Evolutionary conservation across 495 filamentous ascomycete species (phyloP).

Genomic region (Tuber aestivum): DNA sequence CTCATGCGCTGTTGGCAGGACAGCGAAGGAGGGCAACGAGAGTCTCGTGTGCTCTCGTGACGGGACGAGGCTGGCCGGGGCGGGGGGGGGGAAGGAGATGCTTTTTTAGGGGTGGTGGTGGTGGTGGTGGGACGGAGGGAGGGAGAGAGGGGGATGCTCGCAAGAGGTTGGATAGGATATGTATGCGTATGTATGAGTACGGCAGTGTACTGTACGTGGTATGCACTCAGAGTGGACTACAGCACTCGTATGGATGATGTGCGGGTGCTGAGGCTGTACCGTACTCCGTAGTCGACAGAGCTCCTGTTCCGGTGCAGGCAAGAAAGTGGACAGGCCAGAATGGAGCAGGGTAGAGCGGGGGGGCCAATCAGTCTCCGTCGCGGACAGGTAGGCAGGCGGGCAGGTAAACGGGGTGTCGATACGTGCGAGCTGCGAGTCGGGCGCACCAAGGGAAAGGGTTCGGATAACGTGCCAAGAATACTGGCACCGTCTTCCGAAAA

Average conservation of each 20-base stretch:
- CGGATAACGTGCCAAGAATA: neutral
- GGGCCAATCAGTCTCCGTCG: neutral
- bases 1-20: slow-evolving; percentile 36
- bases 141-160: neutral
- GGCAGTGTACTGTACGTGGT: neutral
- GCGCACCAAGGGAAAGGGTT: neutral
- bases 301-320: neutral
- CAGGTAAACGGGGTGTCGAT: neutral
- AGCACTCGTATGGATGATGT: neutral
- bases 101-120: slow-evolving; percentile 22
- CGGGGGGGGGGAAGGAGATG: slow-evolving; percentile 9
- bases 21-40: slow-evolving; percentile 27
- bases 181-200: neutral
- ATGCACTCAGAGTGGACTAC: neutral
- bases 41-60: slow-evolving; percentile 35
- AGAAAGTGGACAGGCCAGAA: neutral
- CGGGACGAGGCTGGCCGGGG: slow-evolving; percentile 18
- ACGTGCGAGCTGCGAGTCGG: neutral
- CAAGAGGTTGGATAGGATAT: slow-evolving; percentile 13
- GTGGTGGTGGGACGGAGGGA: too few relatives aligned
- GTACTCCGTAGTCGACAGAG: neutral
- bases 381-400: neutral
- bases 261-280: neutral
- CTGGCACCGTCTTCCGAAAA: neutral
- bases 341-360: neutral